Evolutionary conservation across 2,329 filamentous ascomycete species (phyloP), one percentile per base, ranked within the genome.

Genomic region (Periconia macrospinosa): DNA sequence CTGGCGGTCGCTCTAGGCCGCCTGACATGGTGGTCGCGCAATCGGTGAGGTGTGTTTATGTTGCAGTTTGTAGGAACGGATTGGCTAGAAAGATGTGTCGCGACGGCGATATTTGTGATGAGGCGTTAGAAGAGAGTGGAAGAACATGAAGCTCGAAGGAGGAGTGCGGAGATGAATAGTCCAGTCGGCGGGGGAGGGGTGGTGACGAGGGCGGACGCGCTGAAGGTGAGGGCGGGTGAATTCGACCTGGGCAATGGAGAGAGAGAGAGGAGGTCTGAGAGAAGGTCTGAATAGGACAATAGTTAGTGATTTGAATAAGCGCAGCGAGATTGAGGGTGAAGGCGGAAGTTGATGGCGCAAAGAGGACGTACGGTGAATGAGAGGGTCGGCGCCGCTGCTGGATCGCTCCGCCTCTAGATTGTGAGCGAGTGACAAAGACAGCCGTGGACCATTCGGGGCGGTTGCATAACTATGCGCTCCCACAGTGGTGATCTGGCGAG

Each of bases 11-110:
- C 40, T 71, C 70, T 11, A 65, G 58, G 27, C 43, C 33, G 46
- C 63, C 64, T 46, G 70, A 67, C 71, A 73, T 74, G 55, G 59
- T 61, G 62, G 41, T 40, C 15, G 53, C 46, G 44, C 41, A 45
- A 30, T 30, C 17, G 50, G 15, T 27, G n/a, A 30, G 27, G 41
- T 17, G 30, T 23, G 47, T 41, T 15, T 33, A 14, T 11, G 43
- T 18, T 41, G 17, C 11, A 14, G 23, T 33, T 42, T 46, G 51
- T 17, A 47, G 7, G 17, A 33, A 18, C 15, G 11, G 15, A 10
- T 10, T 37, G 33, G 15, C 33, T 37, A 37, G 33, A n/a, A 37
- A 13, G 33, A 37, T n/a, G 33, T 37, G 30, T 18, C 37, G 15
- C 41, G 45, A 20, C 43, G 46, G 56, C 47, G 53, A 56, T 37